phyloP scores from a whole-genome alignment of 306 rosid genomes.

The Gynostemma pentaphyllum region DNA sequence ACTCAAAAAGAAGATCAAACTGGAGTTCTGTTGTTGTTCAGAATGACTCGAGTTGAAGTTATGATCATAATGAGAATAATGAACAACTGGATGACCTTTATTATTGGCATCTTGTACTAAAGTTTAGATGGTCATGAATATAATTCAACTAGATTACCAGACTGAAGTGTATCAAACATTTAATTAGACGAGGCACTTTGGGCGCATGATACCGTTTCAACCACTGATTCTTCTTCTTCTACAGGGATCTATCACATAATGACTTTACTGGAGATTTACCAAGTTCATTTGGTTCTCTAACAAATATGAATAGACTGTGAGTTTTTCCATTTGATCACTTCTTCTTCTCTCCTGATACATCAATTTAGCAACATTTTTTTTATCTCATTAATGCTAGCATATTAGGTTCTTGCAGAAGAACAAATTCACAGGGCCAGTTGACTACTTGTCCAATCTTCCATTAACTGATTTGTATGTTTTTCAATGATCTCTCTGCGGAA shows the following conservation, averaged over 20 bases:
- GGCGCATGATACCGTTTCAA: not conserved
- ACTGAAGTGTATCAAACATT: not conserved
- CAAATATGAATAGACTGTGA: constrained; percentile 50
- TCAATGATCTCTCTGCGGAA: not conserved
- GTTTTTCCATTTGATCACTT: constrained; percentile 10
- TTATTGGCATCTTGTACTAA: not conserved
- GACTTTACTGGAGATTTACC: constrained; percentile 81
- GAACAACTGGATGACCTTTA: not conserved
- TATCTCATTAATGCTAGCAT: constrained; percentile 1
- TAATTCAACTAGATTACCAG: not conserved
- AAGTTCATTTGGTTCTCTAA: constrained; percentile 70
- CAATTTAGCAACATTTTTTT: not conserved
- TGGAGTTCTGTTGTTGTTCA: not conserved
- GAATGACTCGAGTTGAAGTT: too few relatives aligned
- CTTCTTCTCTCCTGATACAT: not conserved
- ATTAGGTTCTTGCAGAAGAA: constrained; percentile 67
- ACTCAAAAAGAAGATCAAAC: constrained; percentile 4
- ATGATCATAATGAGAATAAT: not conserved
- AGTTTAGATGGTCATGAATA: not conserved
- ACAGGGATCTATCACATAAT: constrained; percentile 81
- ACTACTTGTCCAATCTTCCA: constrained; percentile 66
- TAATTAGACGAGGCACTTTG: too few relatives aligned
- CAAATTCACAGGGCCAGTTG: constrained; percentile 77
- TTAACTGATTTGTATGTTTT: constrained; percentile 58
- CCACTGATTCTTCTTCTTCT: not conserved